Percentiles rank a stretch among this genome's conserved stretches.
Conservation (phyloP, 768 basidiomycete genomes). For the Suillus cothurnatus region DNA sequence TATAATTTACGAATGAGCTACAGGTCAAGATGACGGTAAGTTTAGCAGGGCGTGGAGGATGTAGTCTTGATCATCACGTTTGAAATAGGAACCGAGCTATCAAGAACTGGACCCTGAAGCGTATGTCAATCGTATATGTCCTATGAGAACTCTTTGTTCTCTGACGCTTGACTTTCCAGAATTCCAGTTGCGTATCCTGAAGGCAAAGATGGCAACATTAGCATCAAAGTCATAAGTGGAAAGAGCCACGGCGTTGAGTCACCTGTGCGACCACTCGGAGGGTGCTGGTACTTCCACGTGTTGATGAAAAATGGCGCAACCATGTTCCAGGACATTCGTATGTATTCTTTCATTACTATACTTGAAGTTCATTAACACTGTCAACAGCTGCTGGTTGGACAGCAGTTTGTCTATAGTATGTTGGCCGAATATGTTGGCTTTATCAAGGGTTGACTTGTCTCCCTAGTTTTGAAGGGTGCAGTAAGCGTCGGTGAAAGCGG, state of each 20-base stretch:
- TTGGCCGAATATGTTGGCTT: not conserved
- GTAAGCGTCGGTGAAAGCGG: constrained; percentile 59
- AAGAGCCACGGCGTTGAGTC: constrained; percentile 85
- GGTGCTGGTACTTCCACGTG: constrained; percentile 92
- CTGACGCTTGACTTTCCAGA: constrained; percentile 35
- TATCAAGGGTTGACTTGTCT: constrained; percentile 9
- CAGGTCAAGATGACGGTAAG: constrained; percentile 77
- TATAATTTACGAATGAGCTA: constrained; percentile 26
- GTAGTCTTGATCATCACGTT: constrained; percentile 8
- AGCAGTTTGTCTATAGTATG: constrained; percentile 81
- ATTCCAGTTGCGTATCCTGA: constrained; percentile 76
- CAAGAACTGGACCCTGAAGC: constrained; percentile 74
- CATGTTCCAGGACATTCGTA: constrained; percentile 85
- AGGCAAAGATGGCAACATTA: constrained; percentile 65
- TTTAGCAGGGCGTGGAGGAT: constrained; percentile 15
- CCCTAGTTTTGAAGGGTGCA: constrained; percentile 48
- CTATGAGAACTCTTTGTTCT: not conserved
- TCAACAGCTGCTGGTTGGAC: constrained; percentile 82
- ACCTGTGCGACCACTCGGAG: constrained; percentile 88
- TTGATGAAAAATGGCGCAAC: constrained; percentile 58
- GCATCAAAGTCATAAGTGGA: constrained; percentile 87
- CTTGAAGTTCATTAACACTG: not conserved
- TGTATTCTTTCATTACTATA: constrained; percentile 27
- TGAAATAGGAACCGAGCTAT: constrained; percentile 68
- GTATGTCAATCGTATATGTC: constrained; percentile 37